phyloP scores from a whole-genome alignment of 805 yeast genomes.

The Candida ponderosae region DNA sequence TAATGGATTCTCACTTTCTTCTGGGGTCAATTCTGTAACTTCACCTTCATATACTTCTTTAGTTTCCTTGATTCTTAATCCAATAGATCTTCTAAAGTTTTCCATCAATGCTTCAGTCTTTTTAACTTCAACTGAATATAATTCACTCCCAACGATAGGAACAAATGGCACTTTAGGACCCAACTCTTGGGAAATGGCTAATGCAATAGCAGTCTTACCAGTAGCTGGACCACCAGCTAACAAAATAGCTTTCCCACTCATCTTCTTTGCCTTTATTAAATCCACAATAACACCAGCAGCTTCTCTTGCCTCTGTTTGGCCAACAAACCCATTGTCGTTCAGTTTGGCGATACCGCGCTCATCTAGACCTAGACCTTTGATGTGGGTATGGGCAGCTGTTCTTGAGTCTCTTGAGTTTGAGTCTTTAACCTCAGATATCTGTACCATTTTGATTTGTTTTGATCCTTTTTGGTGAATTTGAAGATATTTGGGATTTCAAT shows the following conservation, averaged over 20 bases:
- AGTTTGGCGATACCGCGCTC: conserved; percentile 80
- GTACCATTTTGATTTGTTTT: conserved; percentile 44
- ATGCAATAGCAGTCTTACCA: conserved; percentile 94
- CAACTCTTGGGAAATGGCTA: conserved; percentile 91
- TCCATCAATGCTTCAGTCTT: conserved; percentile 96
- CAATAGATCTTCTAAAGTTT: conserved; percentile 93
- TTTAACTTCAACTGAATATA: conserved; percentile 92
- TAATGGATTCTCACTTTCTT: conserved; percentile 91
- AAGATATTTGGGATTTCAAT: no score
- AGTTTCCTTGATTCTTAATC: conserved; percentile 91
- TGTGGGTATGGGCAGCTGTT: conserved; percentile 96
- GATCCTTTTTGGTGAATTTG: no score
- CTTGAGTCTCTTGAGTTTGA: conserved; percentile 43
- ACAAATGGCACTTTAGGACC: conserved; percentile 98
- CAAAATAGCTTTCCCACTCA: conserved; percentile 93
- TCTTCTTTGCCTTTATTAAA: conserved; percentile 81
- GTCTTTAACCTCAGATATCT: conserved; percentile 70
- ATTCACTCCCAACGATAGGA: conserved; percentile 92
- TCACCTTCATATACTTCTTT: conserved; percentile 98
- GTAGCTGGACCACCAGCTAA: conserved; percentile 98
- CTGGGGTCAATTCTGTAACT: conserved; percentile 91
- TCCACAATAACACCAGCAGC: conserved; percentile 96
- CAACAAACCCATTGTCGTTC: conserved; percentile 81
- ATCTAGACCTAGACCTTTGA: conserved; percentile 89
- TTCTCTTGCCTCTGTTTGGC: conserved; percentile 66